Percentiles rank a stretch among this genome's conserved stretches.
phyloP scores from a whole-genome alignment of 257 asterid genomes.

The Ilex aquifolium region DNA sequence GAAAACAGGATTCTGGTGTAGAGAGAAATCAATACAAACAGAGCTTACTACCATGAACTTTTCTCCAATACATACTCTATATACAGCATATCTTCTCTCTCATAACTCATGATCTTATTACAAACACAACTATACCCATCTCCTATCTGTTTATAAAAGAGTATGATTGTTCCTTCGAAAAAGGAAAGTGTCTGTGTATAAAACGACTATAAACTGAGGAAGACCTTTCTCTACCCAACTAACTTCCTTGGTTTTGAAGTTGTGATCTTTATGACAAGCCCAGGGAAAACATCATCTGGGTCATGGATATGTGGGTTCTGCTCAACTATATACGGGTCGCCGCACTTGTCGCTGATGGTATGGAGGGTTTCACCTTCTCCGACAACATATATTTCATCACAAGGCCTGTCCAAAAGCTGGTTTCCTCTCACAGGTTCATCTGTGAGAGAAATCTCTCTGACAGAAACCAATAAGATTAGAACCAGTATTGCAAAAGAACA shows the following conservation, averaged over 20 bases:
- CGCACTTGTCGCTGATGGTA: constrained; percentile 68
- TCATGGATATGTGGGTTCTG: constrained; percentile 90
- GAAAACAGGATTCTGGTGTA: too few relatives aligned
- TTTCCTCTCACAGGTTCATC: background rate
- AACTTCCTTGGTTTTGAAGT: constrained; percentile 12
- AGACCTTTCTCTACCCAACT: too few relatives aligned
- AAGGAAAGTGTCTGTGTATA: too few relatives aligned
- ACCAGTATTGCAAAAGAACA: constrained; percentile 47
- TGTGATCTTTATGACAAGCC: constrained; percentile 68
- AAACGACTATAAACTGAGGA: too few relatives aligned
- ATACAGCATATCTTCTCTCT: too few relatives aligned
- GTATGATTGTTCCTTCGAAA: too few relatives aligned
- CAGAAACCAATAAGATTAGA: constrained; percentile 44
- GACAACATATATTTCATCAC: constrained; percentile 77
- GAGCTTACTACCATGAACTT: too few relatives aligned
- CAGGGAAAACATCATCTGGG: constrained; percentile 87
- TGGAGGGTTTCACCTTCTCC: constrained; percentile 79
- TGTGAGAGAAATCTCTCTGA: constrained; percentile 20
- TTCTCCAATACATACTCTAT: too few relatives aligned
- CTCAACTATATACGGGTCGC: constrained; percentile 79
- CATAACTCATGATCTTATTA: too few relatives aligned
- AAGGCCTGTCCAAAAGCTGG: constrained; percentile 13
- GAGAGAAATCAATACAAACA: too few relatives aligned
- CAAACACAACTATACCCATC: too few relatives aligned
- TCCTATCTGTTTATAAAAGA: too few relatives aligned